phyloP scores from a whole-genome alignment of 495 filamentous ascomycete genomes.

The Physcia stellaris region DNA sequence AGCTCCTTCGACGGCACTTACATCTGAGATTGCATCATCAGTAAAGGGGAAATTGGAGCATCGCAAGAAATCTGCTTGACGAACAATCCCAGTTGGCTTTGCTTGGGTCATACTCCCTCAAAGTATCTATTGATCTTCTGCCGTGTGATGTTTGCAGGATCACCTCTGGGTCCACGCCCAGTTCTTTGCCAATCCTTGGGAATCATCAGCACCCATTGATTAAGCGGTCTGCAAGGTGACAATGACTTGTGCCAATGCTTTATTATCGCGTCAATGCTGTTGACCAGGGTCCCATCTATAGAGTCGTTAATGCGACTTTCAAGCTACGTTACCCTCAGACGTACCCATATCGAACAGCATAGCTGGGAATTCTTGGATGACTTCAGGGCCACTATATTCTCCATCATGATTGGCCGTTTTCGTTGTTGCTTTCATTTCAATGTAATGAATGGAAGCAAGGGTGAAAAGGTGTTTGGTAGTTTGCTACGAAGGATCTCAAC shows the following conservation, averaged over 20 bases:
- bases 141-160: constrained; percentile 87
- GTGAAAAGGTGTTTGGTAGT: too few relatives aligned
- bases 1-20: constrained; percentile 60
- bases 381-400: too few relatives aligned
- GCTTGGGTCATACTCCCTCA: constrained; percentile 57
- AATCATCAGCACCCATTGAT: constrained; percentile 1
- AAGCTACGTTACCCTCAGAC: too few relatives aligned
- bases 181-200: constrained; percentile 60
- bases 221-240: background rate
- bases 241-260: constrained; percentile 83
- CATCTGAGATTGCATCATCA: constrained; percentile 38
- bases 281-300: constrained; percentile 49
- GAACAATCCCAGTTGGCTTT: constrained; percentile 86
- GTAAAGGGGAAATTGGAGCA: constrained; percentile 1
- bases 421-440: too few relatives aligned
- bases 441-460: too few relatives aligned
- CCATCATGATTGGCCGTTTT: too few relatives aligned
- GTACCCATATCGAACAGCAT: constrained; percentile 75
- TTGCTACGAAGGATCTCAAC: too few relatives aligned
- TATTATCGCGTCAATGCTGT: constrained; percentile 69
- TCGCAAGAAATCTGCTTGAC: constrained; percentile 21
- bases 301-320: too few relatives aligned
- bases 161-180: constrained; percentile 62
- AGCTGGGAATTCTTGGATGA: too few relatives aligned
- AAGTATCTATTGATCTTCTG: constrained; percentile 55